Conservation (phyloP, 805 yeast genomes). For the Candida loeiensis region DNA sequence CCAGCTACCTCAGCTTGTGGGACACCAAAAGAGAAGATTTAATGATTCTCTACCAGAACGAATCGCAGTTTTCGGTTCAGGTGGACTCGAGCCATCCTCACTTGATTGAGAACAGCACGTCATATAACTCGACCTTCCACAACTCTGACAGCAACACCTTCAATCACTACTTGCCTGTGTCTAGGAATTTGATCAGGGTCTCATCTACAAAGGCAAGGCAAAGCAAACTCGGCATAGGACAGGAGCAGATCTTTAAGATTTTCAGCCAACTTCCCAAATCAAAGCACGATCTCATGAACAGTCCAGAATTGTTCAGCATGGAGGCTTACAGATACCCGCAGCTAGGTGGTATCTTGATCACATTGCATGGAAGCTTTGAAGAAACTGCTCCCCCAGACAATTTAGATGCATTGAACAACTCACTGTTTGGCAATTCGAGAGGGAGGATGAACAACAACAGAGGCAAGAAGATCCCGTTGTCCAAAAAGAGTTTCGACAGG, state of each 20-base stretch:
- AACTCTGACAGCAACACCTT: slow-evolving; percentile 31
- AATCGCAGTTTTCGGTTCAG: slow-evolving; percentile 80
- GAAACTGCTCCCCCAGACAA: slow-evolving; percentile 60
- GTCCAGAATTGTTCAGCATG: slow-evolving; percentile 67
- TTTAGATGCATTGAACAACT: slow-evolving; percentile 16
- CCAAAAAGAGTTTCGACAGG: slow-evolving; percentile 81
- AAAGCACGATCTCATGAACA: slow-evolving; percentile 61
- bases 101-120: slow-evolving; percentile 14
- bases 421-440: slow-evolving; percentile 10
- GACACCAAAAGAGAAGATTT: slow-evolving; percentile 73
- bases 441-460: slow-evolving; percentile 17
- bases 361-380: slow-evolving; percentile 80
- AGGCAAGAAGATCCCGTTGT: slow-evolving; percentile 33
- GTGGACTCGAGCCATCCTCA: slow-evolving; percentile 71
- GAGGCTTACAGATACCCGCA: slow-evolving; percentile 72
- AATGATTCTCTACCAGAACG: slow-evolving; percentile 68
- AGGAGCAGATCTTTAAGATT: slow-evolving; percentile 54
- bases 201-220: slow-evolving; percentile 52
- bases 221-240: slow-evolving; percentile 64
- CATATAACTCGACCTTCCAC: slow-evolving; percentile 7
- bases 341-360: slow-evolving; percentile 71
- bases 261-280: slow-evolving; percentile 76
- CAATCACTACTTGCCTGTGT: slow-evolving; percentile 65
- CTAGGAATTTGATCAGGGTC: slow-evolving; percentile 73
- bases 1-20: slow-evolving; percentile 77